phyloP scores from a whole-genome alignment of 805 yeast genomes.

The Saccharomycopsis synnaedendra region DNA sequence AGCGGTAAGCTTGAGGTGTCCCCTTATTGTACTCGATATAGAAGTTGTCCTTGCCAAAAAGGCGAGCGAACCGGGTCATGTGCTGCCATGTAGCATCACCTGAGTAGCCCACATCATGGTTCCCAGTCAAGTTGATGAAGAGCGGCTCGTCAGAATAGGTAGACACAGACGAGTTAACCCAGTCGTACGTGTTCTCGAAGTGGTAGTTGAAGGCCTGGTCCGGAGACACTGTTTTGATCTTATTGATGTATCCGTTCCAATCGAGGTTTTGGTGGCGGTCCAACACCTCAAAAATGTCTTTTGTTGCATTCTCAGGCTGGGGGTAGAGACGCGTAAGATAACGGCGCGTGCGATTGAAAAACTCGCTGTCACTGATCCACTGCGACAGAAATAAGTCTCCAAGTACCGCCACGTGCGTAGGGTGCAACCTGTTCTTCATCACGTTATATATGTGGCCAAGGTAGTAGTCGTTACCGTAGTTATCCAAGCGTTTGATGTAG shows the following conservation, averaged over 20 bases:
- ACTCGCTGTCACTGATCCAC: slow-evolving; percentile 88
- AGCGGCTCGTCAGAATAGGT: slow-evolving; percentile 40
- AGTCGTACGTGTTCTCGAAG: slow-evolving; percentile 51
- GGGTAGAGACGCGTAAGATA: slow-evolving; percentile 62
- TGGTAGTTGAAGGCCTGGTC: slow-evolving; percentile 33
- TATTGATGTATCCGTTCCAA: slow-evolving; percentile 36
- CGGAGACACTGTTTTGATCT: slow-evolving; percentile 21
- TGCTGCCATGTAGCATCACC: slow-evolving; percentile 94
- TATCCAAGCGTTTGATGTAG: slow-evolving; percentile 66
- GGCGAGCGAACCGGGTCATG: slow-evolving; percentile 58
- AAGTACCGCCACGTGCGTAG: slow-evolving; percentile 77
- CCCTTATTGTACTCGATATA: slow-evolving; percentile 60
- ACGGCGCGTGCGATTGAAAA: slow-evolving; percentile 65
- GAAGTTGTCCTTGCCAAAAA: slow-evolving; percentile 81
- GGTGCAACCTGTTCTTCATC: slow-evolving; percentile 53
- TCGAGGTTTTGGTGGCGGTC: slow-evolving; percentile 41
- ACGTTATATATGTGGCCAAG: slow-evolving; percentile 70
- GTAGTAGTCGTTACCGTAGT: slow-evolving; percentile 81
- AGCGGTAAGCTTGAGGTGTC: slow-evolving; percentile 66
- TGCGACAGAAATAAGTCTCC: slow-evolving; percentile 92
- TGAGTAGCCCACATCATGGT: slow-evolving; percentile 91
- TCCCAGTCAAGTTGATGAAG: slow-evolving; percentile 81
- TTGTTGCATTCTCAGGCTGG: slow-evolving; percentile 39
- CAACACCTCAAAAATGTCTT: slow-evolving; percentile 36
- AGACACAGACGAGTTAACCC: slow-evolving; percentile 35